Conservation (phyloP, 1,284 basidiomycete genomes). For the Phaffia rhodozyma region DNA sequence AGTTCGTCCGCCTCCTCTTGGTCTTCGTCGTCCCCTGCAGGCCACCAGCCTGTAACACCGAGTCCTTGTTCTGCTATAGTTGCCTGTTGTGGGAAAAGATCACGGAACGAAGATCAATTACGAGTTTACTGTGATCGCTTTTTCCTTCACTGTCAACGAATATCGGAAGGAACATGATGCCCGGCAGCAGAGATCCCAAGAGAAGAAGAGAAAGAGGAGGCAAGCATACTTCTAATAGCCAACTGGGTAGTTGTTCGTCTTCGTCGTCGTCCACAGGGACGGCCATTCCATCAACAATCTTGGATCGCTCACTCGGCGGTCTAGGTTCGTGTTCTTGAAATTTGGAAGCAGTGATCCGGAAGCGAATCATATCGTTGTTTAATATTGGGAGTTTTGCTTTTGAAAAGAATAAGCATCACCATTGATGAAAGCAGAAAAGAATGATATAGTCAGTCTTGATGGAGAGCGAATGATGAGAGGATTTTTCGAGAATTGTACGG, state of each 20-base stretch:
- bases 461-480: neutral
- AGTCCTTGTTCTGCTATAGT: constrained; percentile 83
- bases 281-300: constrained; percentile 22
- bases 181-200: neutral
- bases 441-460: neutral
- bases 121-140: neutral
- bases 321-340: constrained; percentile 88
- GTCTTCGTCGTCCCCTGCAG: constrained; percentile 31
- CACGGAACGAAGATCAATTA: neutral
- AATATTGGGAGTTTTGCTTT: constrained; percentile 31
- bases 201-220: neutral
- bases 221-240: constrained; percentile 55
- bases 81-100: constrained; percentile 42
- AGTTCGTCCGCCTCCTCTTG: constrained; percentile 19
- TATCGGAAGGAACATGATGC: neutral
- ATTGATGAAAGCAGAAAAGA: neutral
- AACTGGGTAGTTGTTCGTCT: constrained; percentile 55
- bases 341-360: constrained; percentile 74
- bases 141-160: neutral
- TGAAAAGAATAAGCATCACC: no score
- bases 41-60: constrained; percentile 50
- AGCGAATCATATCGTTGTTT: constrained; percentile 81
- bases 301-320: constrained; percentile 37
- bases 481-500: neutral
- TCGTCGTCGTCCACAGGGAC: constrained; percentile 45